Evolutionary conservation across 331 rosid species (phyloP).

Genomic region (Cydonia oblonga): DNA sequence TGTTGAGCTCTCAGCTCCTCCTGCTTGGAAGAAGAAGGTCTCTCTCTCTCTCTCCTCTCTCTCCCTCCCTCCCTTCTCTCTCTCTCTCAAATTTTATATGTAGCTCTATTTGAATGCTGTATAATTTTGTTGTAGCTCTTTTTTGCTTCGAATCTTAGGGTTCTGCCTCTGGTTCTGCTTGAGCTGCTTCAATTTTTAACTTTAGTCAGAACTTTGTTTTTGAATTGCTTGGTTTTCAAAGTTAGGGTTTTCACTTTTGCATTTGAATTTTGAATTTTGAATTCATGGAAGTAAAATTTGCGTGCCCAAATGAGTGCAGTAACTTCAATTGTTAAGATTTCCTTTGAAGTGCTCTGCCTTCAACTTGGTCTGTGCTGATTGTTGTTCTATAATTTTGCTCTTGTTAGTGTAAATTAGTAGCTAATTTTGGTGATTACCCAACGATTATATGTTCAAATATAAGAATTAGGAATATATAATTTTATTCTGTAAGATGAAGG

Average conservation of each 20-base stretch:
- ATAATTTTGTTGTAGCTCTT: background rate
- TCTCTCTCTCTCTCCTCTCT: constrained; percentile 10
- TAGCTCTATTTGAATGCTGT: background rate
- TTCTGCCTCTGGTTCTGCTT: background rate
- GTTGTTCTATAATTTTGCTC: background rate
- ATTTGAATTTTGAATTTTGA: constrained; percentile 1
- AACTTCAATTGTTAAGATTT: background rate
- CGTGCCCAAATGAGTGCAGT: background rate
- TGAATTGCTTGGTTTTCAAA: background rate
- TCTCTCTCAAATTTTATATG: background rate
- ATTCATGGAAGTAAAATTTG: background rate
- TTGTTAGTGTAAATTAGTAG: background rate
- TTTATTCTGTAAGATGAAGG: too few relatives aligned
- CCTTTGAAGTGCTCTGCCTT: background rate
- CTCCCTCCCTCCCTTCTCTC: background rate
- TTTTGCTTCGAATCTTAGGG: background rate
- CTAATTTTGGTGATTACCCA: background rate
- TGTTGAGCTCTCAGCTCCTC: constrained; percentile 73
- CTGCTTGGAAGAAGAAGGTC: constrained; percentile 87
- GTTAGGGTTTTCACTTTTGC: constrained; percentile 9
- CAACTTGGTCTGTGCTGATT: background rate
- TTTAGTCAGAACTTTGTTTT: background rate
- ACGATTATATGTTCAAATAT: background rate
- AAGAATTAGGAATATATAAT: background rate
- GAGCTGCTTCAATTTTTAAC: background rate